phyloP scores from a whole-genome alignment of 2,329 filamentous ascomycete species.

The Dothideomycetes sp. region DNA sequence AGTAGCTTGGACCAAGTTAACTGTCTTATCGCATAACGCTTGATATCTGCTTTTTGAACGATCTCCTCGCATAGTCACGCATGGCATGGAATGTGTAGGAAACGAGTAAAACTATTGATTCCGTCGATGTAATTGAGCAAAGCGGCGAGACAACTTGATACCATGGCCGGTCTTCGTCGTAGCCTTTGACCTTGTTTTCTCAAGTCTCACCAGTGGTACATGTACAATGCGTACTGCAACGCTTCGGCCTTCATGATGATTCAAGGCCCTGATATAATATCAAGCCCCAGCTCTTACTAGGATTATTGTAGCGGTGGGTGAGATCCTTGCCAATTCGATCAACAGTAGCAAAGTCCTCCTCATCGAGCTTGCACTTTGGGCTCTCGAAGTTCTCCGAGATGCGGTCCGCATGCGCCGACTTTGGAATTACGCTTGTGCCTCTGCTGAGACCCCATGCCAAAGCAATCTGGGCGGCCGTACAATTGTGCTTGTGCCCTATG shows the following conservation, averaged over 20 bases:
- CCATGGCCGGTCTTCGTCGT: too few relatives aligned
- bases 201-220: too few relatives aligned
- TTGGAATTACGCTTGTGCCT: constrained; percentile 40
- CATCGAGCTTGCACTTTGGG: constrained; percentile 23
- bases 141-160: too few relatives aligned
- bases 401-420: constrained; percentile 32
- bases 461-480: constrained; percentile 33
- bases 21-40: too few relatives aligned
- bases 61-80: too few relatives aligned
- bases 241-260: constrained; percentile 7
- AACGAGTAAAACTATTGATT: too few relatives aligned
- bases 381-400: constrained; percentile 35
- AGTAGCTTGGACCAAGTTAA: too few relatives aligned
- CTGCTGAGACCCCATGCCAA: constrained; percentile 39
- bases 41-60: too few relatives aligned
- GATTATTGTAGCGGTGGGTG: constrained; percentile 29
- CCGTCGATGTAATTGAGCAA: too few relatives aligned
- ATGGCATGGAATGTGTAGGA: too few relatives aligned
- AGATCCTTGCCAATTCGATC: constrained; percentile 22
- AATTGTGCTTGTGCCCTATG: constrained; percentile 30
- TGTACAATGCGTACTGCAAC: too few relatives aligned
- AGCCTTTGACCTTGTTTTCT: too few relatives aligned
- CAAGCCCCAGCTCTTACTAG: constrained; percentile 29
- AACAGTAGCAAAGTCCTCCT: constrained; percentile 26
- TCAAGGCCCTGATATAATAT: constrained; percentile 33